Evolutionary conservation across 805 yeast genomes (phyloP), one percentile per base, ranked within the genome.

Genomic region (Saccharomycopsis schoenii): DNA sequence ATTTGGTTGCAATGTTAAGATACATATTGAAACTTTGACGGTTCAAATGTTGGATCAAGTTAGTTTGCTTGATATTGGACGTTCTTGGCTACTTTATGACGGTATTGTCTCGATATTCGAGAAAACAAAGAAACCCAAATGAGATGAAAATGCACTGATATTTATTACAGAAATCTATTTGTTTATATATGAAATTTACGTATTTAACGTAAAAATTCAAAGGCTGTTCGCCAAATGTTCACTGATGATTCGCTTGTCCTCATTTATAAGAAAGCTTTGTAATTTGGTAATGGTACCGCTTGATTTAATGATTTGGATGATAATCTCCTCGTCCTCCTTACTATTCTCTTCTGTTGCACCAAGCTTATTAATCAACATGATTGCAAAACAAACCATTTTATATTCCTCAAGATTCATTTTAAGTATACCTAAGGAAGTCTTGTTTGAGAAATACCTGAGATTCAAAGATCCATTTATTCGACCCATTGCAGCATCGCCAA

Each of bases 71-170:
- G 34, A 29, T 29, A 29, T 29, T 29, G 34, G 6, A 29, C 6
- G 6, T 29, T 29, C 6, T 29, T 29, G 3, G 34, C 6, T 29
- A 29, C 6, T 29, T 29, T 29, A 29, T 29, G 3, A 29, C 34
- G 34, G 6, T 29, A 29, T 29, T 29, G 34, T 4, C 34, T 29
- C 6, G 34, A n/a, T 29, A 29, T 29, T 75, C 60, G 76, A 75
- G 65, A 74, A 74, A 21, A 25, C 52, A 14, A 61, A 58, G 41
- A 58, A 58, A 9, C 42, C 34, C 4, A 17, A 52, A 52, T 12
- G 17, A 12, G 24, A 21, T 17, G 4, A 40, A 14, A 40, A 40
- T 17, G 17, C 43, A 40, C 17, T 17, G 5, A 40, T 40, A 14
- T 40, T 41, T 41, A 41, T 41, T 41, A 17, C 19, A 41, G 19